These are phyloP conservation scores for Colletotrichum truncatum DNA, from an alignment of 2,329 filamentous ascomycete genomes.

Conservation along the genomic window DNA sequence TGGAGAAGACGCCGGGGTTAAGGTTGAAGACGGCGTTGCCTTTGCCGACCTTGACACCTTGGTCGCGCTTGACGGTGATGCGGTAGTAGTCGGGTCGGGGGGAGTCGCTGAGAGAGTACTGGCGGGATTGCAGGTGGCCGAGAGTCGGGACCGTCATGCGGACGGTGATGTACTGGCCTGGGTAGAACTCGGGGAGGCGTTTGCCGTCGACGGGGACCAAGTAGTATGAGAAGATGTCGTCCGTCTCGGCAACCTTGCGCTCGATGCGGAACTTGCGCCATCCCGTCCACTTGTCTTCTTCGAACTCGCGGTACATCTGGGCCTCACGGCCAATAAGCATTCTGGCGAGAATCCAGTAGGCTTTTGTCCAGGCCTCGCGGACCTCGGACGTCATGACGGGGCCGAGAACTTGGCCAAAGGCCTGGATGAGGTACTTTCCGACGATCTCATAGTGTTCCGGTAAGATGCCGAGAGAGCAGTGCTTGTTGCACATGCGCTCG, in stretches of 20 bases:
- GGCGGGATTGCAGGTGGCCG: conserved; percentile 71
- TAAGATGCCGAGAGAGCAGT: conserved; percentile 74
- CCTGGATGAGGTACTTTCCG: conserved; percentile 72
- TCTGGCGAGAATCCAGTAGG: conserved; percentile 78
- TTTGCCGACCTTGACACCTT: conserved; percentile 49
- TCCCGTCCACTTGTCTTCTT: conserved; percentile 63
- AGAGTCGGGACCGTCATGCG: conserved; percentile 64
- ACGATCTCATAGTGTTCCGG: conserved; percentile 78
- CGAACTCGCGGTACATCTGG: conserved; percentile 68
- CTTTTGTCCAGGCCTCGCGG: conserved; percentile 73
- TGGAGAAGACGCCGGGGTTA: conserved; percentile 74
- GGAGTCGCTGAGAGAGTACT: conserved; percentile 77
- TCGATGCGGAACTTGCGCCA: conserved; percentile 75
- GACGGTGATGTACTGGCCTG: conserved; percentile 78
- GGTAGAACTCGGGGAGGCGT: conserved; percentile 69
- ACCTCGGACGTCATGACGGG: conserved; percentile 71
- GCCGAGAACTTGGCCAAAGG: conserved; percentile 74
- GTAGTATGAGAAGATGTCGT: conserved; percentile 77
- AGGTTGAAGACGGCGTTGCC: conserved; percentile 54
- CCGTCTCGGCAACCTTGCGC: conserved; percentile 71
- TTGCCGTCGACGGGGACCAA: conserved; percentile 70
- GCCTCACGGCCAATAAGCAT: conserved; percentile 75
- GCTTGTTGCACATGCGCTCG: conserved; percentile 74
- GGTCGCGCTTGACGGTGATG: conserved; percentile 76
- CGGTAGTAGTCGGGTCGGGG: conserved; percentile 71